A percentile compares a stretch with the other conserved stretches of the same genome.
Evolutionary conservation across 805 yeast genomes (phyloP).

Genomic region (Danielia oregonensis): DNA sequence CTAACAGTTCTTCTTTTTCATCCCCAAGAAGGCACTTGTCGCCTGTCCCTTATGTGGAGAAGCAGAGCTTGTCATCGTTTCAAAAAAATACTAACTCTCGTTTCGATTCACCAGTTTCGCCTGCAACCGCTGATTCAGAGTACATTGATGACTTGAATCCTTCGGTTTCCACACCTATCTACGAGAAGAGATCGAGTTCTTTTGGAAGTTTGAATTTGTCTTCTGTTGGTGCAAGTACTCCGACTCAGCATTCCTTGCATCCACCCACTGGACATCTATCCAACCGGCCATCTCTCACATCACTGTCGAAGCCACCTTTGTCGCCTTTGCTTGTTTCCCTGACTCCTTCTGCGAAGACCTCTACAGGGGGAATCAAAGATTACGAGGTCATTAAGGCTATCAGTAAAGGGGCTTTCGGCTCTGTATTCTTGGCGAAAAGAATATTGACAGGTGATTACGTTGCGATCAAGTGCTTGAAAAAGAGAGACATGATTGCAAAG

Average conservation of each 20-base stretch:
- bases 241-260: not conserved
- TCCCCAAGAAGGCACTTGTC: constrained; percentile 61
- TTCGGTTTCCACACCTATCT: constrained; percentile 2
- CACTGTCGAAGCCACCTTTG: constrained; percentile 53
- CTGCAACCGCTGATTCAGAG: constrained; percentile 1
- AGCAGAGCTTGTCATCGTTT: constrained; percentile 57
- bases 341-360: constrained; percentile 49
- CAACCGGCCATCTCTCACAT: constrained; percentile 12
- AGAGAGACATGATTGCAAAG: constrained; percentile 94
- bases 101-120: constrained; percentile 8
- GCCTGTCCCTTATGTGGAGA: constrained; percentile 43
- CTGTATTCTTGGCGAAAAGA: constrained; percentile 82
- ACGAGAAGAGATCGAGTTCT: constrained; percentile 19
- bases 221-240: not conserved
- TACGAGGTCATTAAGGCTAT: constrained; percentile 90
- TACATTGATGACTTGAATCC: constrained; percentile 10
- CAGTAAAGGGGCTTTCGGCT: constrained; percentile 96
- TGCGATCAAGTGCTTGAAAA: constrained; percentile 88
- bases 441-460: constrained; percentile 89
- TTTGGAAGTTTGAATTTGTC: constrained; percentile 12
- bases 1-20: constrained; percentile 27
- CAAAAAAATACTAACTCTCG: constrained; percentile 44
- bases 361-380: constrained; percentile 72
- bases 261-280: not conserved
- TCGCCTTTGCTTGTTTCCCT: constrained; percentile 77